These are phyloP conservation scores for Ogataea kodamae DNA, from an alignment of 805 yeast species.

Conservation along the genomic window DNA sequence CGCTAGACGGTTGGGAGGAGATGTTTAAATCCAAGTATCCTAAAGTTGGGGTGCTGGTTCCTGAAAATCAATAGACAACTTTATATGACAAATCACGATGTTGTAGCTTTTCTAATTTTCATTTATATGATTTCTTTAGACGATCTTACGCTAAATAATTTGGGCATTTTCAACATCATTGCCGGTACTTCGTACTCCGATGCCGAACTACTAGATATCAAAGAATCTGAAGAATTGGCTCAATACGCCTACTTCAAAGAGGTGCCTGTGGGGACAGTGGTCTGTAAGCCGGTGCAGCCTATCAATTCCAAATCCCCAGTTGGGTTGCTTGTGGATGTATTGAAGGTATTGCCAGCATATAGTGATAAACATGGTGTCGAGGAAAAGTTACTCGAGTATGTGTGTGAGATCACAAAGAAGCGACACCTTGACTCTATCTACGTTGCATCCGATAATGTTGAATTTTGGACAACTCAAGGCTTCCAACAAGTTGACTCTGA, in stretches of 20 bases:
- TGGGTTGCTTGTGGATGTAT: constrained; percentile 25
- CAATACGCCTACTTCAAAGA: constrained; percentile 63
- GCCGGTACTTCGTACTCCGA: constrained; percentile 53
- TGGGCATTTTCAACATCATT: constrained; percentile 56
- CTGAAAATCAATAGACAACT: constrained; percentile 26
- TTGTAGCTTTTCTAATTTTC: constrained; percentile 1
- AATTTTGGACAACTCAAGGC: constrained; percentile 16
- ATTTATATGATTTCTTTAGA: constrained; percentile 42
- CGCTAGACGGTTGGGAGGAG: constrained; percentile 80
- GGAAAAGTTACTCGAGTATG: constrained; percentile 48
- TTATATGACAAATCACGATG: constrained; percentile 3
- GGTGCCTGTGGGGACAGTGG: constrained; percentile 76
- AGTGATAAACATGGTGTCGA: constrained; percentile 58
- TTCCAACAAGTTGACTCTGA: constrained; percentile 18
- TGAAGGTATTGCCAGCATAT: constrained; percentile 57
- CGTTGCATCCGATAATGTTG: constrained; percentile 11
- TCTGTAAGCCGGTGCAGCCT: constrained; percentile 49
- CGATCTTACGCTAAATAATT: constrained; percentile 56
- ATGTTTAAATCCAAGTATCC: constrained; percentile 82
- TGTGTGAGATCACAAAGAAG: constrained; percentile 51
- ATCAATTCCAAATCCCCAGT: constrained; percentile 35
- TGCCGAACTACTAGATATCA: constrained; percentile 48
- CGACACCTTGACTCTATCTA: constrained; percentile 51
- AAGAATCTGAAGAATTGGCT: constrained; percentile 47
- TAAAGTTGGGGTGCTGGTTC: constrained; percentile 66